Evolutionary conservation across 805 yeast genomes (phyloP), one percentile per base, ranked within the genome.

Genomic region (Myxozyma neotropica): DNA sequence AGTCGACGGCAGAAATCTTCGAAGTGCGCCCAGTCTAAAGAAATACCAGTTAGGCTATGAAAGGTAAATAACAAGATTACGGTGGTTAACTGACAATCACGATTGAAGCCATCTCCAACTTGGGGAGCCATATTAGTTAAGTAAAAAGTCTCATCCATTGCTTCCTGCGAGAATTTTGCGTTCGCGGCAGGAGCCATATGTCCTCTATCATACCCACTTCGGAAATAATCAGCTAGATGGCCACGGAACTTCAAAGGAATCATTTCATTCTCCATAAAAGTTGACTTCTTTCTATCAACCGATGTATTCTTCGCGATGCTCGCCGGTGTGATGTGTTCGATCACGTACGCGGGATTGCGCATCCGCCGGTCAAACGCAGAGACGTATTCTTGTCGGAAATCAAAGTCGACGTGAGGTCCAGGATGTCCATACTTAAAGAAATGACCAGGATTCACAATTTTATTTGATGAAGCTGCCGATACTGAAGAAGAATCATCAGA

Each of bases 141-240:
- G 64, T 78, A 83, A 70, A 94, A 94, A 0, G 99, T 94, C 72
- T 93, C 96, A 74, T 94, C 87, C 98, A 94, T 93, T 19, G 97
- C 97, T 19, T 72, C 67, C 74, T 94, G 99, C 33, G 84, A 83
- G 75, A 84, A 94, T 71, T 89, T 91, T 26, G 98, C 97, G 73
- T 94, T 88, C 0, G 98, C 98, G 4, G 99, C 99, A 2, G 99
- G 97, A 0, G 96, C 66, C 63, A 61, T 59, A 74, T 94, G 99
- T 4, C 99, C 99, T 65, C 98, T 78, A 73, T 94, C 99, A 74
- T 89, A 94, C 1, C 99, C 99, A 33, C 94, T 86, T 68, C 98
- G 81, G 78, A 93, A 94, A 73, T 88, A 94, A 74, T 94, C 98
- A 61, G 85, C 80, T 57, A 94, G 77, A 54, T 81, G 78, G 1